Conservation (phyloP, 1,284 basidiomycete genomes). For the Pseudozyma pruni region DNA sequence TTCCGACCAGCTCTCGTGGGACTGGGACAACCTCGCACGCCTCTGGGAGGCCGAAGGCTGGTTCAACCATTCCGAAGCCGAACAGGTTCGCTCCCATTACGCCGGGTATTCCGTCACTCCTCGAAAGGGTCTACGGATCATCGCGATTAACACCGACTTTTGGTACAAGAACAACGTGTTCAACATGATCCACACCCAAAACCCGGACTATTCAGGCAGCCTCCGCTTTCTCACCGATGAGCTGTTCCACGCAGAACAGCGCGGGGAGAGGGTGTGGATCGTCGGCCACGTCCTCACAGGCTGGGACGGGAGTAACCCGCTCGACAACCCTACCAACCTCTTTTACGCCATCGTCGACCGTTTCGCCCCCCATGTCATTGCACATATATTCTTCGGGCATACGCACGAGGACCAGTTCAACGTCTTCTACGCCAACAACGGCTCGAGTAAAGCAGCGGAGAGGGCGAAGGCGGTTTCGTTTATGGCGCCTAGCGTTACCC, state of each 20-base stretch:
- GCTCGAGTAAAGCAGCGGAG: slow-evolving; percentile 58
- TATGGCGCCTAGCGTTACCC: slow-evolving; percentile 78
- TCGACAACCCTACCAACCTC: slow-evolving; percentile 63
- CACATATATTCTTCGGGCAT: slow-evolving; percentile 83
- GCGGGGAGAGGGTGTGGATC: slow-evolving; percentile 74
- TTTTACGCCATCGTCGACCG: slow-evolving; percentile 76
- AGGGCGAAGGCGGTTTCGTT: slow-evolving; percentile 68
- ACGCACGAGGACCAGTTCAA: slow-evolving; percentile 82
- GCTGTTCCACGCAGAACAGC: slow-evolving; percentile 71
- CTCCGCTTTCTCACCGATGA: slow-evolving; percentile 82
- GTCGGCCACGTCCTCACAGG: slow-evolving; percentile 81
- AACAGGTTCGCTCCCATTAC: slow-evolving; percentile 77
- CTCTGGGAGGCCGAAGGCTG: slow-evolving; percentile 72
- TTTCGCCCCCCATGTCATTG: slow-evolving; percentile 80
- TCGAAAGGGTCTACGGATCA: slow-evolving; percentile 76
- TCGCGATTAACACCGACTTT: slow-evolving; percentile 79
- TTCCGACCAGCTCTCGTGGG: slow-evolving; percentile 60
- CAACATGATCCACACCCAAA: slow-evolving; percentile 79
- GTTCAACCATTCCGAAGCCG: slow-evolving; percentile 74
- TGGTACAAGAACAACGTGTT: slow-evolving; percentile 73
- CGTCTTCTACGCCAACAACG: slow-evolving; percentile 83
- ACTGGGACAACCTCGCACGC: slow-evolving; percentile 62
- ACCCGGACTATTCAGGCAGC: slow-evolving; percentile 79
- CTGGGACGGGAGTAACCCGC: slow-evolving; percentile 76
- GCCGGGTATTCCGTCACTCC: slow-evolving; percentile 79